phyloP scores from a whole-genome alignment of 208 protist species.

The Crithidia thermophila region DNA sequence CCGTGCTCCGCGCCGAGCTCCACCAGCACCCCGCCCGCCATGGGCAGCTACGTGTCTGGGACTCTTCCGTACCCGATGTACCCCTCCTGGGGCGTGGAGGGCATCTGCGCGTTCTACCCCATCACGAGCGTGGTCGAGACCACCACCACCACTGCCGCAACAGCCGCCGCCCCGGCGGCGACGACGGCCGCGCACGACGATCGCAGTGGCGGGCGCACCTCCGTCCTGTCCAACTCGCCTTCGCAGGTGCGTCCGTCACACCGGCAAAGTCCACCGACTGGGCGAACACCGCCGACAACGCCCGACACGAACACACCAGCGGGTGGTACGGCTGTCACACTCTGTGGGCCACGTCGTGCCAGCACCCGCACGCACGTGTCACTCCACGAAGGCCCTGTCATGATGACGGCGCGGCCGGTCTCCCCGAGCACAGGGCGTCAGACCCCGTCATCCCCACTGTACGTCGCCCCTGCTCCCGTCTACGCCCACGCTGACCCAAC shows the following conservation, averaged over 20 bases:
- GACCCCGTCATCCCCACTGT: constrained; percentile 13
- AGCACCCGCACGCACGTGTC: background rate
- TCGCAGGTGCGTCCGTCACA: background rate
- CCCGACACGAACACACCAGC: background rate
- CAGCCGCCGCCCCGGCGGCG: background rate
- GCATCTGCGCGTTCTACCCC: constrained; percentile 16
- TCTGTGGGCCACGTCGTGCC: background rate
- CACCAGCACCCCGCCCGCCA: constrained; percentile 9
- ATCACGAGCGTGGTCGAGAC: constrained; percentile 11
- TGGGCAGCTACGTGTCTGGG: background rate
- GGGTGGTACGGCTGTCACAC: background rate
- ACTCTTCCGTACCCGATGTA: background rate
- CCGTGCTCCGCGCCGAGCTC: constrained; percentile 2
- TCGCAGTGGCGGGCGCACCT: background rate
- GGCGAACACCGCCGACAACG: background rate
- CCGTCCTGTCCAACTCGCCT: background rate
- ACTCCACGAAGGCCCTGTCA: constrained; percentile 4
- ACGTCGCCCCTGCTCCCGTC: background rate
- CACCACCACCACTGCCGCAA: background rate
- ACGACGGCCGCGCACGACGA: background rate
- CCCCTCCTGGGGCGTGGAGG: background rate
- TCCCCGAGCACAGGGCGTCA: background rate
- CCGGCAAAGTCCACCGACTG: background rate
- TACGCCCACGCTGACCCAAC: background rate
- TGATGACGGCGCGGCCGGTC: constrained; percentile 4